Percentiles rank a stretch among this genome's conserved stretches.
phyloP scores from a whole-genome alignment of 768 basidiomycete species.

The Tylopilus rubrobrunneus region DNA sequence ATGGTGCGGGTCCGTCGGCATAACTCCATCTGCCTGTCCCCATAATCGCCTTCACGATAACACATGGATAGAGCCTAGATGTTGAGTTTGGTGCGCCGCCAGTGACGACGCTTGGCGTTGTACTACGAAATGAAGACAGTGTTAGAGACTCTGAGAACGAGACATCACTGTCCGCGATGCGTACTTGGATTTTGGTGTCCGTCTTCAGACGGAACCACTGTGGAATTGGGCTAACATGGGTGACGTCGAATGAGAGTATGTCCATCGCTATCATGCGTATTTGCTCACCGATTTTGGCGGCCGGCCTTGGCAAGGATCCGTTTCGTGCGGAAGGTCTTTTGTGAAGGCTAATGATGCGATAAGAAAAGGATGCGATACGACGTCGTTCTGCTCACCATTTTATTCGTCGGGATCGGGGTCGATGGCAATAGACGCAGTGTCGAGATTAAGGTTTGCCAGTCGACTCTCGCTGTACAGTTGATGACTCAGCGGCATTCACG shows the following conservation, averaged over 20 bases:
- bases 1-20: constrained; percentile 19
- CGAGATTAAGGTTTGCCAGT: constrained; percentile 33
- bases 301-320: constrained; percentile 93
- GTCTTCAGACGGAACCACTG: constrained; percentile 99
- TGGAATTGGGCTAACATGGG: constrained; percentile 75
- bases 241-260: not conserved
- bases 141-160: not conserved
- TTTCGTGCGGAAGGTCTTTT: constrained; percentile 98
- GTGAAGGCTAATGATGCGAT: constrained; percentile 71
- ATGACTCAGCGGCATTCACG: constrained; percentile 29
- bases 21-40: constrained; percentile 15
- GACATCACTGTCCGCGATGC: not conserved
- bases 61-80: constrained; percentile 48
- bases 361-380: not conserved
- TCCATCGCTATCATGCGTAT: not conserved
- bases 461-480: constrained; percentile 39
- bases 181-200: constrained; percentile 90
- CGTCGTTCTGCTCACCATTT: constrained; percentile 42
- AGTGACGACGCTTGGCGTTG: constrained; percentile 96
- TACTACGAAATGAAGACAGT: constrained; percentile 44
- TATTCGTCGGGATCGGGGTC: constrained; percentile 35
- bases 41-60: constrained; percentile 1
- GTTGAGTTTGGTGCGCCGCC: constrained; percentile 99
- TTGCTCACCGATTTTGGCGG: constrained; percentile 87
- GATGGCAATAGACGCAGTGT: constrained; percentile 15